These are phyloP conservation scores for Knufia fluminis DNA, from an alignment of 2,329 filamentous ascomycete genomes.

Conservation along the genomic window DNA sequence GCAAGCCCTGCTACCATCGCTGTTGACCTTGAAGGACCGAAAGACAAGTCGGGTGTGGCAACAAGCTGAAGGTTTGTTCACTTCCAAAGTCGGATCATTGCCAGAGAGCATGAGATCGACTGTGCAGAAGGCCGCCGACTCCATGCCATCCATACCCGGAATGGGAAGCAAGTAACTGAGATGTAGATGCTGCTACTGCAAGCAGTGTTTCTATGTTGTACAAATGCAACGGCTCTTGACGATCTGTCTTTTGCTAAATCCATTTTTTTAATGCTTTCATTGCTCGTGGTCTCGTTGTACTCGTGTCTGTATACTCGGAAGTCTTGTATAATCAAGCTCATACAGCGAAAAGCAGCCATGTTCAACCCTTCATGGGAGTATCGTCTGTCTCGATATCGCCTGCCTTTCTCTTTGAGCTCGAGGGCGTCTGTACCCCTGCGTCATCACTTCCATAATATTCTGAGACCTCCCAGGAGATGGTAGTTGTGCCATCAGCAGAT, in stretches of 20 bases:
- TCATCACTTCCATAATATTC: conserved; percentile 46
- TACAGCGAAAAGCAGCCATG: neutral
- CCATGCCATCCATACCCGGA: conserved; percentile 5
- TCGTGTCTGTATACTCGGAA: neutral
- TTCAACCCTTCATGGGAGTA: conserved; percentile 13
- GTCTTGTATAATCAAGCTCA: neutral
- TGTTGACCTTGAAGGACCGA: conserved; percentile 70
- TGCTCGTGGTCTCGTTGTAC: neutral
- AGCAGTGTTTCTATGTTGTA: neutral
- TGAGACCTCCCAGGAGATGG: conserved; percentile 73
- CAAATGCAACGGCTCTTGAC: too few relatives aligned
- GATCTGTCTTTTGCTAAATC: neutral
- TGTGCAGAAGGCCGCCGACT: conserved; percentile 11
- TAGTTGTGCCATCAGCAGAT: conserved; percentile 54
- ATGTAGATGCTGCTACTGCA: neutral
- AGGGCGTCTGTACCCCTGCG: conserved; percentile 7
- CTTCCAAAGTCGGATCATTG: conserved; percentile 58
- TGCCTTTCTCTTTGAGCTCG: conserved; percentile 21
- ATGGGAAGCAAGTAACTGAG: conserved; percentile 3
- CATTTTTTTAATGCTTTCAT: neutral
- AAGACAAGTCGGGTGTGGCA: conserved; percentile 66
- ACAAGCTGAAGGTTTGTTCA: conserved; percentile 73
- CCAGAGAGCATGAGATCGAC: conserved; percentile 33
- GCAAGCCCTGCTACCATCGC: conserved; percentile 63
- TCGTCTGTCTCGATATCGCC: conserved; percentile 17